Evolutionary conservation across 148 eudicot species (phyloP).

Genomic region (Chenopodium suecicum): DNA sequence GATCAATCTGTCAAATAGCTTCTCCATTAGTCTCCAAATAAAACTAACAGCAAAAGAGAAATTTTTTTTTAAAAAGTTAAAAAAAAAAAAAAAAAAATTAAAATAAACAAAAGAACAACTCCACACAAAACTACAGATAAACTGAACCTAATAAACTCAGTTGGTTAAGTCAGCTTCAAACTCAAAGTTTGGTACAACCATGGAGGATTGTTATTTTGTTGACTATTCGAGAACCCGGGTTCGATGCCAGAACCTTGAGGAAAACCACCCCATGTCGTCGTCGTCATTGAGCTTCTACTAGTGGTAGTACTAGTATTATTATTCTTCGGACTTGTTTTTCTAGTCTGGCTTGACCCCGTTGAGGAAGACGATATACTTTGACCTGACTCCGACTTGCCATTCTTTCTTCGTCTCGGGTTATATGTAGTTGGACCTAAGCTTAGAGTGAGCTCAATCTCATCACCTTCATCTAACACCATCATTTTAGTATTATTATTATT

Average conservation of each 20-base stretch:
- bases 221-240: constrained; percentile 29
- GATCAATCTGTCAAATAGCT: neutral
- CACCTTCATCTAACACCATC: constrained; percentile 43
- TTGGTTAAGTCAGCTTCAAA: constrained; percentile 48
- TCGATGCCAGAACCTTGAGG: constrained; percentile 29
- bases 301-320: neutral
- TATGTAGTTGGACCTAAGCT: constrained; percentile 64
- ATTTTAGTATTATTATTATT: neutral
- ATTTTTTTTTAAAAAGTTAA: neutral
- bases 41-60: neutral
- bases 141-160: neutral
- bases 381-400: constrained; percentile 35
- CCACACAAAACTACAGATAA: constrained; percentile 15
- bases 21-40: neutral
- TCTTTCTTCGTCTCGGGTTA: constrained; percentile 31
- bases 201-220: constrained; percentile 41
- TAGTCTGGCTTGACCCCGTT: constrained; percentile 48
- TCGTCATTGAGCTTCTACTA: neutral
- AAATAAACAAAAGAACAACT: neutral
- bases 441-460: constrained; percentile 68
- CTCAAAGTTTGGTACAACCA: constrained; percentile 67
- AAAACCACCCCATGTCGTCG: constrained; percentile 25
- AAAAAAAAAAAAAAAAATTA: neutral
- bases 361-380: constrained; percentile 71
- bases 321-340: constrained; percentile 26